Conservation (phyloP, 495 filamentous ascomycete genomes). For the Wilcoxina mikolae region DNA sequence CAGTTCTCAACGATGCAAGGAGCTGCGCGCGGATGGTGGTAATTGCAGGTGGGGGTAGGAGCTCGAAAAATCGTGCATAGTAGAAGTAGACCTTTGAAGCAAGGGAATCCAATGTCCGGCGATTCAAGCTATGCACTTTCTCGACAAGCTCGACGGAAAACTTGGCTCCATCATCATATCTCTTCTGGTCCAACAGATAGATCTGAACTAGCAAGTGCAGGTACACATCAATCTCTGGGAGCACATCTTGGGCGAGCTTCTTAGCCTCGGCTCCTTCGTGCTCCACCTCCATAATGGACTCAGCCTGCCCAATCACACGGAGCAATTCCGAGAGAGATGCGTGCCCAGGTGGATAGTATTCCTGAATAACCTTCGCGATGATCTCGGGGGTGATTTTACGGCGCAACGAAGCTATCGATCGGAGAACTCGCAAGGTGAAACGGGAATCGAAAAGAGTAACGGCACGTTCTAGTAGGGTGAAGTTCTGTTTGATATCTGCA, state of each 20-base stretch:
- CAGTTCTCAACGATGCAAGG: slow-evolving; percentile 75
- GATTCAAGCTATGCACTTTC: slow-evolving; percentile 74
- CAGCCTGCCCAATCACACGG: slow-evolving; percentile 47
- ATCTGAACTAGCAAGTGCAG: slow-evolving; percentile 80
- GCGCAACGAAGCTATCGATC: slow-evolving; percentile 87
- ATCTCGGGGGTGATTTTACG: slow-evolving; percentile 74
- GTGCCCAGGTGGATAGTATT: slow-evolving; percentile 57
- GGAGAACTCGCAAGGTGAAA: slow-evolving; percentile 82
- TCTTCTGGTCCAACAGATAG: slow-evolving; percentile 68
- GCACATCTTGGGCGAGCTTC: slow-evolving; percentile 38
- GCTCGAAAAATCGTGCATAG: slow-evolving; percentile 83
- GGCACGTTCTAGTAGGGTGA: slow-evolving; percentile 76
- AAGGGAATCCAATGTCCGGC: slow-evolving; percentile 82
- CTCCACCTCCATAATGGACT: slow-evolving; percentile 67
- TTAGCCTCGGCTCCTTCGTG: slow-evolving; percentile 36
- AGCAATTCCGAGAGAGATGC: slow-evolving; percentile 54
- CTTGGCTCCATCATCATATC: slow-evolving; percentile 58
- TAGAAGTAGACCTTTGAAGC: slow-evolving; percentile 96
- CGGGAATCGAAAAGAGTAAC: slow-evolving; percentile 86
- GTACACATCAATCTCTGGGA: slow-evolving; percentile 88
- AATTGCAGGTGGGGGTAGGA: slow-evolving; percentile 74
- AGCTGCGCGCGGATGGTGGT: slow-evolving; percentile 72
- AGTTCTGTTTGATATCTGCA: slow-evolving; percentile 86
- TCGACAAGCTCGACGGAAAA: slow-evolving; percentile 73
- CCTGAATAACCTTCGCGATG: slow-evolving; percentile 61